Evolutionary conservation across 1,284 basidiomycete species (phyloP).

Genomic region (Sanguinoderma infundibulare): DNA sequence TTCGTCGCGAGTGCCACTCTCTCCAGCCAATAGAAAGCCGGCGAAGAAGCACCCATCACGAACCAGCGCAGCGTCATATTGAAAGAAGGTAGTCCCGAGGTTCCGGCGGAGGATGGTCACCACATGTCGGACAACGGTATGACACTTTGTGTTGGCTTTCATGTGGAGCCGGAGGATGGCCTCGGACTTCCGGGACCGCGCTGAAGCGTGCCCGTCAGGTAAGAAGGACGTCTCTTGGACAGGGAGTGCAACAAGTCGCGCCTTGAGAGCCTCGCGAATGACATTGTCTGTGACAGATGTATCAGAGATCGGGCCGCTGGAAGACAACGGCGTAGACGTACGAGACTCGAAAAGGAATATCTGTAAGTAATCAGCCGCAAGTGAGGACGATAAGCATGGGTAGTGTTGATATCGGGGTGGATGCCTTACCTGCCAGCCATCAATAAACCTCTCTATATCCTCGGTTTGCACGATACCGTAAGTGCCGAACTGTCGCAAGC

Average conservation of each 20-base stretch:
- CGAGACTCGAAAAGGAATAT: constrained; percentile 81
- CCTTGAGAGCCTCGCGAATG: constrained; percentile 66
- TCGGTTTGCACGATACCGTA: constrained; percentile 52
- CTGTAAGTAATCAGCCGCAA: constrained; percentile 37
- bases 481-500: constrained; percentile 47
- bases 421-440: constrained; percentile 67
- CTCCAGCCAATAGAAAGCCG: constrained; percentile 67
- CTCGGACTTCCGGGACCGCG: constrained; percentile 36
- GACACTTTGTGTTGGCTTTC: constrained; percentile 59
- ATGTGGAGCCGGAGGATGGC: constrained; percentile 50
- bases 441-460: constrained; percentile 66
- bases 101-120: constrained; percentile 66
- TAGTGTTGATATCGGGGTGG: constrained; percentile 16
- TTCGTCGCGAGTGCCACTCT: constrained; percentile 67
- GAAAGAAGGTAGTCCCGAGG: constrained; percentile 65
- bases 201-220: constrained; percentile 26
- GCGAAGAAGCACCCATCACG: constrained; percentile 84
- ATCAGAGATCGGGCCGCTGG: constrained; percentile 11
- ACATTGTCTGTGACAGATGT: constrained; percentile 55
- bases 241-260: constrained; percentile 43
- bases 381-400: constrained; percentile 13
- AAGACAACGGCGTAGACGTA: constrained; percentile 44
- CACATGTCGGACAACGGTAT: constrained; percentile 54
- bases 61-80: constrained; percentile 81
- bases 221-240: constrained; percentile 25